Evolutionary conservation across 768 basidiomycete genomes (phyloP).

Genomic region (Hebeloma cylindrosporum): DNA sequence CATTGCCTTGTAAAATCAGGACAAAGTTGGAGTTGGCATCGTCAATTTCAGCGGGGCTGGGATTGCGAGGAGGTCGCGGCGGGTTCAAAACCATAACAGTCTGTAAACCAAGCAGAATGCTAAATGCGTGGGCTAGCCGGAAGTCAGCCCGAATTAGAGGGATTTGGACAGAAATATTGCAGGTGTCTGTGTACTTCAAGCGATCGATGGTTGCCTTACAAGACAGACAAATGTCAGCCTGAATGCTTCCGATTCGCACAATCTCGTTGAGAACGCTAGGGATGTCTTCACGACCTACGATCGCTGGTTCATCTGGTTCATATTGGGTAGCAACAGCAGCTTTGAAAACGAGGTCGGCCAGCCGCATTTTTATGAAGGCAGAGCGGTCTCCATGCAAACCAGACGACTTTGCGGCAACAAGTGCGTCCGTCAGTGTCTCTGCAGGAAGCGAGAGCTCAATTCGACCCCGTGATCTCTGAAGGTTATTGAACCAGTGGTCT

Average conservation of each 20-base stretch:
- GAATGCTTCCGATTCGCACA: slow-evolving; percentile 37
- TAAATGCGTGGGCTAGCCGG: slow-evolving; percentile 70
- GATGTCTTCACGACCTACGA: slow-evolving; percentile 53
- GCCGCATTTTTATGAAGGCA: slow-evolving; percentile 41
- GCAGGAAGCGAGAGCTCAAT: slow-evolving; percentile 54
- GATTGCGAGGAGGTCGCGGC: slow-evolving; percentile 9
- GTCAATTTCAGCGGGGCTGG: background rate
- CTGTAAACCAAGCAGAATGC: slow-evolving; percentile 58
- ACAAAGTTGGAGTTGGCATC: slow-evolving; percentile 4
- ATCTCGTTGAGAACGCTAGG: slow-evolving; percentile 43
- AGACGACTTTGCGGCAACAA: slow-evolving; percentile 39
- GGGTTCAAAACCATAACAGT: slow-evolving; percentile 45
- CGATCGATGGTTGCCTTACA: slow-evolving; percentile 22
- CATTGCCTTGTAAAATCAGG: slow-evolving; percentile 17
- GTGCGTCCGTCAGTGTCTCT: slow-evolving; percentile 48
- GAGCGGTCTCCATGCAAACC: slow-evolving; percentile 34
- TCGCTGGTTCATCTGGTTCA: slow-evolving; percentile 64
- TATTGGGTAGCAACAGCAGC: slow-evolving; percentile 66
- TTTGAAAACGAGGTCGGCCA: slow-evolving; percentile 54
- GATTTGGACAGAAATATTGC: slow-evolving; percentile 47
- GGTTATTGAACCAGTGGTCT: slow-evolving; percentile 34
- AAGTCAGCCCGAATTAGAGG: slow-evolving; percentile 54
- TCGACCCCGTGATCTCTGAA: slow-evolving; percentile 44
- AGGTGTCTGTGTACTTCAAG: slow-evolving; percentile 35
- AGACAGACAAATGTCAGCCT: slow-evolving; percentile 28